These are phyloP conservation scores for Globisporangium cystogenes DNA, from an alignment of 352 stramenopile genomes.

Conservation along the genomic window DNA sequence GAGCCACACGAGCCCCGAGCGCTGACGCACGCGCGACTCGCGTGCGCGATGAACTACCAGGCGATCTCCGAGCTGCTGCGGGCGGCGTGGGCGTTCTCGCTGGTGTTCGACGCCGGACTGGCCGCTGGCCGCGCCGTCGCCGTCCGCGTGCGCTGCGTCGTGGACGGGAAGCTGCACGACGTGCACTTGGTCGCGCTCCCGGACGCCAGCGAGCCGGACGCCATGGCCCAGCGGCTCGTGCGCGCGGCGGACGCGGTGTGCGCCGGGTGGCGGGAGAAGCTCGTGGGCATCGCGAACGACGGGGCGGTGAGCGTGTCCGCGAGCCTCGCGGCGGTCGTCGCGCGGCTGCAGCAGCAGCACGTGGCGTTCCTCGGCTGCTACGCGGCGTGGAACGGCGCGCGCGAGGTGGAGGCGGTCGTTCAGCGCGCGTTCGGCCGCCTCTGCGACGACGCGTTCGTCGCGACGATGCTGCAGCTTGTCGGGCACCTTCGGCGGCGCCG, in stretches of 20 bases:
- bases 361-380: constrained; percentile 5
- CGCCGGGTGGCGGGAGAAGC: constrained; percentile 2
- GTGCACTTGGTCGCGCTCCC: constrained; percentile 3
- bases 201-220: not conserved
- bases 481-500: not conserved
- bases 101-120: constrained; percentile 3
- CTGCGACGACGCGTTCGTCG: constrained; percentile 4
- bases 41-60: constrained; percentile 8
- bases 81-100: constrained; percentile 8
- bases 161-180: constrained; percentile 4
- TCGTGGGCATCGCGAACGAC: constrained; percentile 9
- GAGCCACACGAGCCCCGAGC: not conserved
- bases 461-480: not conserved
- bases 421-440: constrained; percentile 5
- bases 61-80: not conserved
- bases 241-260: constrained; percentile 2
- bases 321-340: not conserved
- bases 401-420: constrained; percentile 1
- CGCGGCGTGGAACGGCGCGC: constrained; percentile 7
- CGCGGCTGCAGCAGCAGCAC: constrained; percentile 2
- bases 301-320: not conserved
- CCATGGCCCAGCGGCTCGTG: constrained; percentile 4
- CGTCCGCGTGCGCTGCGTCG: constrained; percentile 9
- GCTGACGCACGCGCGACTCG: not conserved
- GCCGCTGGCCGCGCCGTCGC: not conserved